These are phyloP conservation scores for Moesziomyces antarcticus DNA, from an alignment of 1,284 basidiomycete genomes.

Conservation along the genomic window DNA sequence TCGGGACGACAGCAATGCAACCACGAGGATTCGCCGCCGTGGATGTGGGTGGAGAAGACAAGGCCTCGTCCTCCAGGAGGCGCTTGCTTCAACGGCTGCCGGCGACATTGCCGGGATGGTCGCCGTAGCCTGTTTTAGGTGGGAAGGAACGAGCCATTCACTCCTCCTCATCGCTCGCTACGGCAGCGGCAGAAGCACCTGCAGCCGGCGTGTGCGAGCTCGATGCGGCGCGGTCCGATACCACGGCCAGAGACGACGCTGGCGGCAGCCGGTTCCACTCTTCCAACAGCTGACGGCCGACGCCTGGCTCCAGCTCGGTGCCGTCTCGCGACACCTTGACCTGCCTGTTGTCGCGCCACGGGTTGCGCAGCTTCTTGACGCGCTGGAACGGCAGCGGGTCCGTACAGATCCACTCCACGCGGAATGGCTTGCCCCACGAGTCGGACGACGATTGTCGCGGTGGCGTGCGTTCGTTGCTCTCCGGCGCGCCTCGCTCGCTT, in stretches of 20 bases:
- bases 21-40: background rate
- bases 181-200: background rate
- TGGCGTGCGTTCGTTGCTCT: slow-evolving; percentile 23
- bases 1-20: background rate
- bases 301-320: slow-evolving; percentile 86
- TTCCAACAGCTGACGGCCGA: slow-evolving; percentile 78
- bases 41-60: too few relatives aligned
- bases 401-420: slow-evolving; percentile 84
- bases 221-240: slow-evolving; percentile 17
- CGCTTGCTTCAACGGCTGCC: background rate
- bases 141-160: slow-evolving; percentile 2
- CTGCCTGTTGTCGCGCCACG: slow-evolving; percentile 90
- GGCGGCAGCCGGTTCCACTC: slow-evolving; percentile 75
- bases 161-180: slow-evolving; percentile 44
- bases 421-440: slow-evolving; percentile 73
- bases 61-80: too few relatives aligned
- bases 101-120: slow-evolving; percentile 17
- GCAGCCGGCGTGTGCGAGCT: slow-evolving; percentile 5
- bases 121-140: slow-evolving; percentile 1
- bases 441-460: slow-evolving; percentile 39
- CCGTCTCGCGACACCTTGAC: slow-evolving; percentile 88
- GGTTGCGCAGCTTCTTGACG: slow-evolving; percentile 84
- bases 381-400: slow-evolving; percentile 80
- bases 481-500: slow-evolving; percentile 1
- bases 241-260: slow-evolving; percentile 1